phyloP scores from a whole-genome alignment of 2,329 filamentous ascomycete species.

The Paraphaeosphaeria sporulosa region DNA sequence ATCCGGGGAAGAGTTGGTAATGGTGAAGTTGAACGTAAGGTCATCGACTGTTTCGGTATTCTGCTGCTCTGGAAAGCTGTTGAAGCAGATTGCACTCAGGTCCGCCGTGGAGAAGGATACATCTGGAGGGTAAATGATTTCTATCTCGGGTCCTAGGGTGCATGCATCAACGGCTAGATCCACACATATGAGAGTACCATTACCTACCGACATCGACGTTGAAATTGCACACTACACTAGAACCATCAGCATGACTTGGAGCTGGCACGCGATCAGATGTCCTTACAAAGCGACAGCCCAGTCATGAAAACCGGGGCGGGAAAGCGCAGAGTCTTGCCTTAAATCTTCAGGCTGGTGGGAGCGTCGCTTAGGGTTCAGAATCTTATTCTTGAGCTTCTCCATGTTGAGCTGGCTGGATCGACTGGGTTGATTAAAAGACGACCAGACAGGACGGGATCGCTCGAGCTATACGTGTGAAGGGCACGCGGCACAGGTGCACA shows the following conservation, averaged over 20 bases:
- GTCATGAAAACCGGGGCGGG: slow-evolving; percentile 42
- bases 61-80: slow-evolving; percentile 54
- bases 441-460: slow-evolving; percentile 16
- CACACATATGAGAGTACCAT: background rate
- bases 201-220: slow-evolving; percentile 52
- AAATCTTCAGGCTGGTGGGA: slow-evolving; percentile 34
- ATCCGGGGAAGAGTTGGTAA: slow-evolving; percentile 61
- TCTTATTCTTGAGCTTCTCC: slow-evolving; percentile 46
- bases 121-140: slow-evolving; percentile 51
- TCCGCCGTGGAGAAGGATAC: slow-evolving; percentile 48
- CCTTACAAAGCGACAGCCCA: slow-evolving; percentile 53
- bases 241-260: slow-evolving; percentile 24
- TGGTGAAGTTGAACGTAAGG: slow-evolving; percentile 50
- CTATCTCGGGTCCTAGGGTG: slow-evolving; percentile 49
- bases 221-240: slow-evolving; percentile 53
- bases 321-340: slow-evolving; percentile 25
- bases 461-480: slow-evolving; percentile 15
- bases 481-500: slow-evolving; percentile 19
- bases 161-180: slow-evolving; percentile 17
- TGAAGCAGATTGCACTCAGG: slow-evolving; percentile 53
- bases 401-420: slow-evolving; percentile 26
- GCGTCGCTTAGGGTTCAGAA: slow-evolving; percentile 34
- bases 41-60: slow-evolving; percentile 51
- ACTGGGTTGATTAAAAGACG: slow-evolving; percentile 4
- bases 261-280: slow-evolving; percentile 10